These are phyloP conservation scores for Themeda triandra DNA, from an alignment of 176 grass and related monocot species.

Conservation along the genomic window DNA sequence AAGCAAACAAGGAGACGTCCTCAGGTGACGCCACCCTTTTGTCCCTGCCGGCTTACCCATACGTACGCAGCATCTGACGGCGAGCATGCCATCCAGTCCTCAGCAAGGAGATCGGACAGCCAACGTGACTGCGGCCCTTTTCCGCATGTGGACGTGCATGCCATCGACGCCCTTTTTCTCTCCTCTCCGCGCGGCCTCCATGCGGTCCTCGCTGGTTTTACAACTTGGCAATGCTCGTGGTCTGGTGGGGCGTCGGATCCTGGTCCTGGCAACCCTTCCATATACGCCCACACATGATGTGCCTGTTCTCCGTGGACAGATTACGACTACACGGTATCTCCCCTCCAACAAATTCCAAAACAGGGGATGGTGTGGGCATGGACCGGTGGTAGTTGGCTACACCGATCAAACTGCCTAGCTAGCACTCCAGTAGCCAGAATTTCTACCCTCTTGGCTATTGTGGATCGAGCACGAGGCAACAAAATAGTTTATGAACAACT, in stretches of 20 bases:
- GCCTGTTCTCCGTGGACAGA: neutral
- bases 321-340: neutral
- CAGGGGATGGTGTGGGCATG: too few species aligned
- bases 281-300: neutral
- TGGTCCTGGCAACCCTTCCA: constrained; percentile 6
- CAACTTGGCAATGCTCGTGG: constrained; percentile 1
- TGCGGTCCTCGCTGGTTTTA: neutral
- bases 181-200: too few species aligned
- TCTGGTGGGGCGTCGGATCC: too few species aligned
- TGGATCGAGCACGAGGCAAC: too few species aligned
- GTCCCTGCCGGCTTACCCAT: neutral
- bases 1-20: neutral
- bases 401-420: too few species aligned
- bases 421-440: too few species aligned
- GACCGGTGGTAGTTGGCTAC: too few species aligned
- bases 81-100: neutral
- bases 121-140: neutral
- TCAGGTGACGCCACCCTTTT: constrained; percentile 2
- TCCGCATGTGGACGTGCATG: too few species aligned
- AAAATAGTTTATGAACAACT: too few species aligned
- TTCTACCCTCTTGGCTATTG: too few species aligned
- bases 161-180: too few species aligned
- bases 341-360: neutral
- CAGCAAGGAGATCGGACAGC: neutral
- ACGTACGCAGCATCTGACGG: neutral